Base-by-base conservation (phyloP, 768 basidiomycete species). In the Suillus bovinus region DNA sequence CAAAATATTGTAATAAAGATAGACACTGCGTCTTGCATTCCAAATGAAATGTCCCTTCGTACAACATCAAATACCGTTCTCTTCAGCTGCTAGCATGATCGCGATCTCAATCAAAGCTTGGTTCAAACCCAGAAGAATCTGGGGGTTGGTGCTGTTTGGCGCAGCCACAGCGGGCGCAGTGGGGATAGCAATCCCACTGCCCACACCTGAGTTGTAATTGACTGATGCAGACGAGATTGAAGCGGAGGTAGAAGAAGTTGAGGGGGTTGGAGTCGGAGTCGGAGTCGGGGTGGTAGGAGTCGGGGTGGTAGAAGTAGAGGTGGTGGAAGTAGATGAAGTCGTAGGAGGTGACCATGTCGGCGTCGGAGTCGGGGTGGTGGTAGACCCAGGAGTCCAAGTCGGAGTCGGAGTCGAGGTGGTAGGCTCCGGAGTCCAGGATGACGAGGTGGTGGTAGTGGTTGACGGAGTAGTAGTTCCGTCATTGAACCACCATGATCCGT, bases 401-500 rank as follows among this genome's bases (percentile, higher is more conserved):
- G 64, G 70, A 44, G 62, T 73, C 65, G 58, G 72, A 61, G 62
- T 69, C 44, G 69, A 65, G 14, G 56, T 68, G 47, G 2, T 72
- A 50, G 63, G 67, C 62, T 20, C 17, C 20, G 42, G 46, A 27
- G 14, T 55, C 54, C 22, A 38, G 64, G 63, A 24, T n/a, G 38
- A 64, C 57, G 61, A 64, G 47, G 68, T 61, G 62, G 41, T 62
- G 36, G 54, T 39, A 17, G 44, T 61, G 14, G 64, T 47, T 8
- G 64, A 58, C 24, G 67, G 66, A 22, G 65, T 66, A 46, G 67
- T 72, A 36, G 71, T 76, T 56, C 69, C 83, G 60, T 76, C 80
- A 62, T 74, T 75, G 76, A 78, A 87, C 64, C 71, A 79, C 91
- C 91, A 93, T 8, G 71, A 67, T 55, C 86, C 88, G 64, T 81